Base-by-base conservation (phyloP, 805 yeast species). In the Yarrowia phangngaensis region DNA sequence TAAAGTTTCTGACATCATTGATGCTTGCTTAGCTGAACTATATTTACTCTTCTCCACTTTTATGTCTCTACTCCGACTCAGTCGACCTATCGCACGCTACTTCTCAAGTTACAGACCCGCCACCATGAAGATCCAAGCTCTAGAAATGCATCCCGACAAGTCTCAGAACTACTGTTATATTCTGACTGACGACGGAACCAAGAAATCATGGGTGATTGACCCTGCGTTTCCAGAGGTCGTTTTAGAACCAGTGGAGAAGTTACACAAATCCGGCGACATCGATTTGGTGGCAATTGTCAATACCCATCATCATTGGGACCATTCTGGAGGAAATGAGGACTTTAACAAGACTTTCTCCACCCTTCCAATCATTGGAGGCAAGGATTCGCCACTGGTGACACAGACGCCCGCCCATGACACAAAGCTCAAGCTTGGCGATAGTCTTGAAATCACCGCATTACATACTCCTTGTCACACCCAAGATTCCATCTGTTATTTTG, bases 391-490 rank as follows among this genome's bases (percentile, higher is more conserved):
- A 0, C 64, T 71, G 19, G 94, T 90, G 14, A 72, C 82, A 0
- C 69, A 73, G 51, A 79, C 88, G 3, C 95, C 95, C 2, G 65
- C 71, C 0, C 80, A 87, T 61, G 67, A 72, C 11, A 84, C 79
- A 53, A 67, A 70, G 14, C 70, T 84, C 52, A 71, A 73, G 52
- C 67, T 88, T 52, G 95, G 96, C 4, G 68, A 71, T 30, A 64
- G 73, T 53, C 61, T 90, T 43, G 71, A 76, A 13, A 75, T 89
- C 43, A 79, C 81, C 2, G 94, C 96, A 0, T 70, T 90, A 29
- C 90, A 90, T 65, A 92, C 99, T 0, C 98, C 99, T 4, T 92
- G 99, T 62, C 99, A 92, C 64, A 92, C 99, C 0, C 92, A 84
- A 65, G 99, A 92, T 66, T 86, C 95, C 3, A 84, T 92, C 53